Evolutionary conservation across 371 early-diverging fungal species (phyloP).

Genomic region (Nosema granulosis): DNA sequence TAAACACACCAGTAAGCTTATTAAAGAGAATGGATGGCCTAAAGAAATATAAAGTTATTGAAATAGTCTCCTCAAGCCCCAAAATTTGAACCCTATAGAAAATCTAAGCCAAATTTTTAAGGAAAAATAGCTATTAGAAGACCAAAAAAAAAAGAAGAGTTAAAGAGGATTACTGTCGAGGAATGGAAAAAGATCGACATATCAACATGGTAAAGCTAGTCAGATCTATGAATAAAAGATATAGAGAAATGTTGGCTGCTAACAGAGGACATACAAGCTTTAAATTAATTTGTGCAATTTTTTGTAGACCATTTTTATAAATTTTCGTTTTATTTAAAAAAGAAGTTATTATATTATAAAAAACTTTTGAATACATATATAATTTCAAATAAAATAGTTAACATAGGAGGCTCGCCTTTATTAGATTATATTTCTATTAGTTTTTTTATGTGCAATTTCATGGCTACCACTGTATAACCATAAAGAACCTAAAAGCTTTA

Average conservation of each 20-base stretch:
- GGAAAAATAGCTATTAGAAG: neutral
- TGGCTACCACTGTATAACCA: too few species aligned
- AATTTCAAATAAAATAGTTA: too few species aligned
- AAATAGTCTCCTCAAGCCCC: neutral
- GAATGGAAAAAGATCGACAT: neutral
- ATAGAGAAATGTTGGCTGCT: neutral
- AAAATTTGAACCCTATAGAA: neutral
- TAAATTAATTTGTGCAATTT: too few species aligned
- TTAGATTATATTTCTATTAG: too few species aligned
- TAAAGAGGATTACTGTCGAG: neutral
- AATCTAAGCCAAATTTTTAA: neutral
- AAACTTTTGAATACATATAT: too few species aligned
- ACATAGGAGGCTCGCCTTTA: too few species aligned
- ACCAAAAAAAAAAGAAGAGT: neutral
- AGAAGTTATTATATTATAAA: too few species aligned
- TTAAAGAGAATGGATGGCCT: neutral
- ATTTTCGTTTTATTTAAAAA: too few species aligned
- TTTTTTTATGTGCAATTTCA: too few species aligned
- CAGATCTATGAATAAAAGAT: neutral
- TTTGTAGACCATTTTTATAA: too few species aligned
- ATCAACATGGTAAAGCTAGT: neutral
- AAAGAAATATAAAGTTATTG: neutral
- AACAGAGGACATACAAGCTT: too few species aligned
- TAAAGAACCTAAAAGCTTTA: too few species aligned
- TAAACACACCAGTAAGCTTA: neutral